phyloP scores from a whole-genome alignment of 2,329 filamentous ascomycete genomes.

The Fragosphaeria purpurea region DNA sequence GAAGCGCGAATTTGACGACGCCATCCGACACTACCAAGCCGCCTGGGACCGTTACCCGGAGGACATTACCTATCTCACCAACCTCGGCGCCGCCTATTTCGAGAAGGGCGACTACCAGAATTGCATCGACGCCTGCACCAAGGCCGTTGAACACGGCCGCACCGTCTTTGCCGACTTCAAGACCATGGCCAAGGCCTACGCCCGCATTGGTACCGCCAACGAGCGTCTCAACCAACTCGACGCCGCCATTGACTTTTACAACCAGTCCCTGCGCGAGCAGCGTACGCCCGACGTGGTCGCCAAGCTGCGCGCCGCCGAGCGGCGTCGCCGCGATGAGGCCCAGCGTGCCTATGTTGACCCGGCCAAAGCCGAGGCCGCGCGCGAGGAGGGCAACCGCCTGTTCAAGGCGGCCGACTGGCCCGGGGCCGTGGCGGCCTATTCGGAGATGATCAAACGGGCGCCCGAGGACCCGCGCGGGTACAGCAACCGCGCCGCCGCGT shows the following conservation, averaged over 20 bases:
- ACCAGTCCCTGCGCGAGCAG: constrained; percentile 91
- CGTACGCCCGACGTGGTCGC: constrained; percentile 86
- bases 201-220: constrained; percentile 85
- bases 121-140: constrained; percentile 75
- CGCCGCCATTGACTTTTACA: constrained; percentile 79
- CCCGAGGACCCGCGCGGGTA: constrained; percentile 89
- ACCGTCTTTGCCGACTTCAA: constrained; percentile 93
- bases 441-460: constrained; percentile 92
- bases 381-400: constrained; percentile 87
- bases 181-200: constrained; percentile 95
- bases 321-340: constrained; percentile 66
- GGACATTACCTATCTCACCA: constrained; percentile 97
- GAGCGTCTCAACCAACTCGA: constrained; percentile 77
- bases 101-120: constrained; percentile 93
- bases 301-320: constrained; percentile 87
- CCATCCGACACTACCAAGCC: constrained; percentile 87
- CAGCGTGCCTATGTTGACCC: constrained; percentile 80
- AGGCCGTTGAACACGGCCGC: constrained; percentile 84
- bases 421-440: constrained; percentile 85
- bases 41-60: constrained; percentile 82
- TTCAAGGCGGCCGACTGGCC: constrained; percentile 98
- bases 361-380: constrained; percentile 86
- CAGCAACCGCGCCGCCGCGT: constrained; percentile 92
- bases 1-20: constrained; percentile 92
- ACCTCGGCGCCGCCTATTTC: constrained; percentile 85